A percentile compares a stretch with the other conserved stretches of the same genome.
phyloP scores from a whole-genome alignment of 2,329 filamentous ascomycete species.

The Colletotrichum sansevieriae region DNA sequence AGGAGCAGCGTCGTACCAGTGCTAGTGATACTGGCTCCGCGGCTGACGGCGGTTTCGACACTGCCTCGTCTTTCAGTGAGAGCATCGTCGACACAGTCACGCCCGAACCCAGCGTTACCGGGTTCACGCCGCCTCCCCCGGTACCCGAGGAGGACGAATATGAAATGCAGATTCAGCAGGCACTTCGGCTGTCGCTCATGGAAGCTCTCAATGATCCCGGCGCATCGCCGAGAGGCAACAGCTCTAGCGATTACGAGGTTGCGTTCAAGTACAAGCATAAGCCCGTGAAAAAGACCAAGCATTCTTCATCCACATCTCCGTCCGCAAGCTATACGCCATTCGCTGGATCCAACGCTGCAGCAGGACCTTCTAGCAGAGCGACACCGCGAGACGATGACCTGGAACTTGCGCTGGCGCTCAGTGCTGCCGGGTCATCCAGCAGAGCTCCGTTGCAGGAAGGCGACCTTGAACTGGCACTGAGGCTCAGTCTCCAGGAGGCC shows the following conservation, averaged over 20 bases:
- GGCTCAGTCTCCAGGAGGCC: constrained; percentile 56
- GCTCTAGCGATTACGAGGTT: constrained; percentile 64
- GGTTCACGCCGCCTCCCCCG: constrained; percentile 51
- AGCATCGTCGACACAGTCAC: constrained; percentile 63
- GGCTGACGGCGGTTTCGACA: constrained; percentile 60
- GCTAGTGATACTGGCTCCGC: constrained; percentile 64
- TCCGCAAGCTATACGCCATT: constrained; percentile 53
- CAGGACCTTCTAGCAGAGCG: constrained; percentile 30
- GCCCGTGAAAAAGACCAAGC: constrained; percentile 56
- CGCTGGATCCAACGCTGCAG: constrained; percentile 10
- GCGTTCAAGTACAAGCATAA: constrained; percentile 63
- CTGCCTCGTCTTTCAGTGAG: constrained; percentile 57
- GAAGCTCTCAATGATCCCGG: constrained; percentile 65
- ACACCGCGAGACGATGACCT: constrained; percentile 65
- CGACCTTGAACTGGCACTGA: constrained; percentile 71
- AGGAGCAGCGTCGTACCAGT: constrained; percentile 68
- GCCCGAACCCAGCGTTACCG: constrained; percentile 66
- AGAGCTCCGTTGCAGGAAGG: constrained; percentile 62
- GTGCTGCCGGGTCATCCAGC: constrained; percentile 63
- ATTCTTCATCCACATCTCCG: constrained; percentile 51
- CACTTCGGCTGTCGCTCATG: constrained; percentile 71
- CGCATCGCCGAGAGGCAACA: constrained; percentile 59
- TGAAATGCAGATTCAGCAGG: constrained; percentile 72
- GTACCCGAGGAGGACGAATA: constrained; percentile 63
- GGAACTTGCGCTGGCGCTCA: constrained; percentile 71